These are phyloP conservation scores for Alternaria dauci DNA, from an alignment of 2,329 filamentous ascomycete species.

Conservation along the genomic window DNA sequence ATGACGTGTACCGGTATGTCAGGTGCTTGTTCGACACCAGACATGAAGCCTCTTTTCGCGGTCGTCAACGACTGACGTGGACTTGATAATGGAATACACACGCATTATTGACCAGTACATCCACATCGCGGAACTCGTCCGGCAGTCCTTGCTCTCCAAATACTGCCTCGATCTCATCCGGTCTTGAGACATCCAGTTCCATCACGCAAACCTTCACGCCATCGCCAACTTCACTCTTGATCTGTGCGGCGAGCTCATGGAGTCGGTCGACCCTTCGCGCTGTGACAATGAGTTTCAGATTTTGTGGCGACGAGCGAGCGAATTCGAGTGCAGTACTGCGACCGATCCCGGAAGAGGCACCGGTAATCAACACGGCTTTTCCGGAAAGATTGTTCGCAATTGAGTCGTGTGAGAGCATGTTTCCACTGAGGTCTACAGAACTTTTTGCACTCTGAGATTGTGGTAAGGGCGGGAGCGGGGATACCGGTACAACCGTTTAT, in stretches of 20 bases:
- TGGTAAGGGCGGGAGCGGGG: neutral
- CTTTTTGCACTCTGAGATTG: neutral
- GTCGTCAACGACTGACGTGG: neutral
- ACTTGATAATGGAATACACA: slow-evolving; percentile 55
- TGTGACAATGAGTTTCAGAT: slow-evolving; percentile 82
- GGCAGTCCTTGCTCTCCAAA: slow-evolving; percentile 69
- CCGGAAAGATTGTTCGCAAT: slow-evolving; percentile 81
- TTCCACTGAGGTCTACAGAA: neutral
- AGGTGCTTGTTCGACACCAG: slow-evolving; percentile 81
- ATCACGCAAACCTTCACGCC: slow-evolving; percentile 74
- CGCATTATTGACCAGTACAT: slow-evolving; percentile 95
- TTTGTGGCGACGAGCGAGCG: slow-evolving; percentile 77
- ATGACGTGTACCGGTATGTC: slow-evolving; percentile 83
- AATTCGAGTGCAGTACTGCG: slow-evolving; percentile 84
- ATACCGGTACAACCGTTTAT: neutral
- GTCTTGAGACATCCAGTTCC: slow-evolving; percentile 82
- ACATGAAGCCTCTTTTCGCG: slow-evolving; percentile 75
- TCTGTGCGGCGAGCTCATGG: slow-evolving; percentile 75
- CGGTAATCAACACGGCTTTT: slow-evolving; percentile 91
- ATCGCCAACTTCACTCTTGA: slow-evolving; percentile 73
- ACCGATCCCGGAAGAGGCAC: slow-evolving; percentile 91
- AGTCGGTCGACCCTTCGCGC: slow-evolving; percentile 81
- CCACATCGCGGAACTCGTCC: slow-evolving; percentile 79
- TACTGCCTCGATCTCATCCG: slow-evolving; percentile 75
- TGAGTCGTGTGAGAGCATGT: slow-evolving; percentile 55